phyloP scores from a whole-genome alignment of 352 stramenopile genomes.

The Globisporangium lucens region DNA sequence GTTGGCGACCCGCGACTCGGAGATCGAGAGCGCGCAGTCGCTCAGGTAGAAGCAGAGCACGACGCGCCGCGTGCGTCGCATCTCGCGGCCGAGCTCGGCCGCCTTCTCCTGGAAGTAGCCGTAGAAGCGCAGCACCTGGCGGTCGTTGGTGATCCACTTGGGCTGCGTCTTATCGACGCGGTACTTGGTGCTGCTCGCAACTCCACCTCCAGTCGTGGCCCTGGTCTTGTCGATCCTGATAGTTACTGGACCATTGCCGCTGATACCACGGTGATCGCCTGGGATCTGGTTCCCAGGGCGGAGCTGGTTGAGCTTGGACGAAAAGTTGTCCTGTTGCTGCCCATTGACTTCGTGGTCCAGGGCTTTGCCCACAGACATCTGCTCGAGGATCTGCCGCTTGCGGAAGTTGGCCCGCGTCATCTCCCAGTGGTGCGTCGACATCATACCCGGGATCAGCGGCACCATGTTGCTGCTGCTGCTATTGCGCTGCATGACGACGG shows the following conservation, averaged over 20 bases:
- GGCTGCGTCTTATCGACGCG: slow-evolving; percentile 46
- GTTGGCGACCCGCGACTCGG: slow-evolving; percentile 84
- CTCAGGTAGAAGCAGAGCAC: slow-evolving; percentile 82
- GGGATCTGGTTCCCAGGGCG: background rate
- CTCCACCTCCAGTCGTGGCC: background rate
- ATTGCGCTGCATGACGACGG: slow-evolving; percentile 4
- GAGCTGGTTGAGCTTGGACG: slow-evolving; percentile 21
- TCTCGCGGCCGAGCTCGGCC: slow-evolving; percentile 27
- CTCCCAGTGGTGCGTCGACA: slow-evolving; percentile 49
- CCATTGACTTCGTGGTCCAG: slow-evolving; percentile 5
- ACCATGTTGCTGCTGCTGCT: slow-evolving; percentile 11
- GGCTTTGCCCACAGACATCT: slow-evolving; percentile 53
- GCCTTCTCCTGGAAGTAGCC: slow-evolving; percentile 83
- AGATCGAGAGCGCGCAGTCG: slow-evolving; percentile 83
- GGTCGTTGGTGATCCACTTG: slow-evolving; percentile 66
- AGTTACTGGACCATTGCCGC: background rate
- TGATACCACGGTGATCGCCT: background rate
- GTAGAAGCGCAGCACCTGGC: slow-evolving; percentile 89
- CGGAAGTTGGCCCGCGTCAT: slow-evolving; percentile 49
- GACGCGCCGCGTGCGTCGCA: slow-evolving; percentile 47
- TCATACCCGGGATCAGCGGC: slow-evolving; percentile 53
- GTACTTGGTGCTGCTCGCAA: slow-evolving; percentile 33
- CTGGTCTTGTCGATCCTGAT: background rate
- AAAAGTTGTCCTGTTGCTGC: background rate
- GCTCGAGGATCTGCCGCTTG: slow-evolving; percentile 57